Percentiles rank a stretch among this genome's conserved stretches.
phyloP scores from a whole-genome alignment of 2,329 filamentous ascomycete species.

The Hymenoscyphus fraxineus region DNA sequence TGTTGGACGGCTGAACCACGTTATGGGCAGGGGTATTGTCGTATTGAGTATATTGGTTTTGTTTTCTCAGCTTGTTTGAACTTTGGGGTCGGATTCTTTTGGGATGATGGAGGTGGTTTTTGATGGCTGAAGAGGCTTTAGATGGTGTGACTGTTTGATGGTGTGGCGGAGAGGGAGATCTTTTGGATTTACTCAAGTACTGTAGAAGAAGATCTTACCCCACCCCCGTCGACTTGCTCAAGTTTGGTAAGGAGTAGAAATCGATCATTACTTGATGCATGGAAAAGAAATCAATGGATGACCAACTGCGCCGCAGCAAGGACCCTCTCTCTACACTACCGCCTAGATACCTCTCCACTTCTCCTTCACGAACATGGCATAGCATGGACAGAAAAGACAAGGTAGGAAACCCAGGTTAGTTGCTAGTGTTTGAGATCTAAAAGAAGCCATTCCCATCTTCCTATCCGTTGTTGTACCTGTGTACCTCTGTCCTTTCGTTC shows the following conservation, averaged over 20 bases:
- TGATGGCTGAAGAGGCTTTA: neutral
- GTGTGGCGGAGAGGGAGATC: no score
- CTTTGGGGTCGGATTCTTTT: neutral
- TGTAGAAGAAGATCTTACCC: no score
- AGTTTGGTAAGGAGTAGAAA: neutral
- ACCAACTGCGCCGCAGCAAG: neutral
- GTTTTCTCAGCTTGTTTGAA: neutral
- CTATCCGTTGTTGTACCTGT: neutral
- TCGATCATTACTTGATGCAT: neutral
- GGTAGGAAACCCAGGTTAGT: neutral
- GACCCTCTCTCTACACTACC: neutral
- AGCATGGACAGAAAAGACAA: neutral
- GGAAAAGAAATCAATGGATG: neutral
- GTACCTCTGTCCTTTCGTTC: neutral
- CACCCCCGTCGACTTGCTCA: no score
- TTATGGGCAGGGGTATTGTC: neutral
- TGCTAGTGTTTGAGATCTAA: neutral
- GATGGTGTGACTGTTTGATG: no score
- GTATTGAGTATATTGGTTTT: neutral
- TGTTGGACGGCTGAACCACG: neutral
- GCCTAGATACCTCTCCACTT: neutral
- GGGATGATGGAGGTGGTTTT: neutral
- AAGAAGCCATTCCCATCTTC: neutral
- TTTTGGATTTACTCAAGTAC: no score
- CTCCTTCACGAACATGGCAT: neutral